Evolutionary conservation across 257 asterid species (phyloP), one percentile per base, ranked within the genome.

Genomic region (Nicotiana attenuata): DNA sequence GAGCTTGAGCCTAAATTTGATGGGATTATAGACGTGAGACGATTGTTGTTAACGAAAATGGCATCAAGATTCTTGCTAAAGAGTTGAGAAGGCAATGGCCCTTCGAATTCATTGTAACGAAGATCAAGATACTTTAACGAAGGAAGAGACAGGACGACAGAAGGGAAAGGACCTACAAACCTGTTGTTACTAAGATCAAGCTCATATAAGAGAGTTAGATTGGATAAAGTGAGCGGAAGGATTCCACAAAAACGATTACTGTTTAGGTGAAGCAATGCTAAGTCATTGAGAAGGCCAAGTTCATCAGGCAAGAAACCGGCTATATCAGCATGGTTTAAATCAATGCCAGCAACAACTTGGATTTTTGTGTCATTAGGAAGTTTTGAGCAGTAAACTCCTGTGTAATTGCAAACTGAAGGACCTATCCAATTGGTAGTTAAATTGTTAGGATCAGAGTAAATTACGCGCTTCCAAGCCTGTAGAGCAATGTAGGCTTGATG

Each of bases 81-180:
- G 83, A 93, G 93, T n/a, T 86, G 82, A 11, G 90, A 63, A 29
- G 97, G 95, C 85, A 93, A 41, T 10, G 77, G 85, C 50, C 97
- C 95, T 85, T 93, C 97, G n/a, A 93, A 93, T 56, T 93, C 97
- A 47, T 93, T 93, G 87, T 57, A 91, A 29, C 97, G 97, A 76
- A 93, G 60, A 87, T 93, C 97, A 22, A 92, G 86, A 84, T 38
- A 93, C 9, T 31, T 81, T 3, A 93, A 83, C 9, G 91, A 80
- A 10, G 92, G 90, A 3, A 91, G 90, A 38, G 92, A 85, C 50
- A 93, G 94, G 33, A 93, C 84, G 2, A 92, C 91, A 3, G 79
- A 29, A 29, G 97, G 97, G 87, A 93, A 93, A 10, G 91, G 92
- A 38, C 97, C 97, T 3, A 92, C 97, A 24, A 93, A 93, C 68